Evolutionary conservation across 768 basidiomycete species (phyloP), one percentile per base, ranked within the genome.

Genomic region (Podaxis carcinomalis): DNA sequence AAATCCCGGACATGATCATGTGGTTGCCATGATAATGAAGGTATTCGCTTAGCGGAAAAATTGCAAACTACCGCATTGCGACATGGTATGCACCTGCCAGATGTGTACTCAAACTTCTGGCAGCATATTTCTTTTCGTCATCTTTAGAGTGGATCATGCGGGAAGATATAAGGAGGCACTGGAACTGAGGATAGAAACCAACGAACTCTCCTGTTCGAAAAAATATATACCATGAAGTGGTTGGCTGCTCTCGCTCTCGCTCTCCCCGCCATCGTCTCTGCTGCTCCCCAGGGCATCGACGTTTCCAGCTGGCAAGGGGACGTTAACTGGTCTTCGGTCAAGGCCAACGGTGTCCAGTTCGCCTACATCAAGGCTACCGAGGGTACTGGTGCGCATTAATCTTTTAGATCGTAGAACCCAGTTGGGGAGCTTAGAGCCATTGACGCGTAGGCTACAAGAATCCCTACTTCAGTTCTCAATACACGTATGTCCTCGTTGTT

Each of bases 361-460:
- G 83, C 73, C 4, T 88, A 79, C 67, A 87, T 88, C 78, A 88
- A 88, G 69, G 87, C 86, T 9, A 88, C 86, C 1, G 86, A 88
- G 68, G 81, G 81, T 11, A 84, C 77, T 16, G 66, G 83, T 84
- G 51, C 59, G 74, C 65, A 11, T 42, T 5, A 5, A 36, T 50
- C n/a, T 37, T 14, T 11, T 23, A 23, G 11, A 4, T 10, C 9
- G 14, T 6, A 49, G 9, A 21, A 14, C 4, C 3, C 19, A 27
- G 19, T 23, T 3, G 19, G 3, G 13, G n/a, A 27, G 7, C 13
- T 49, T 5, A 49, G 4, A 4, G 23, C 10, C 3, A 23, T 23
- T 23, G 7, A 25, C 47, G 5, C 47, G 11, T 51, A 77, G 74
- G 69, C 1, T 86, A 78, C 65, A 71, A 23, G 3, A 75, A 73